Conservation (phyloP, 371 early-diverging fungal genomes). For the Mucor velutinosus region DNA sequence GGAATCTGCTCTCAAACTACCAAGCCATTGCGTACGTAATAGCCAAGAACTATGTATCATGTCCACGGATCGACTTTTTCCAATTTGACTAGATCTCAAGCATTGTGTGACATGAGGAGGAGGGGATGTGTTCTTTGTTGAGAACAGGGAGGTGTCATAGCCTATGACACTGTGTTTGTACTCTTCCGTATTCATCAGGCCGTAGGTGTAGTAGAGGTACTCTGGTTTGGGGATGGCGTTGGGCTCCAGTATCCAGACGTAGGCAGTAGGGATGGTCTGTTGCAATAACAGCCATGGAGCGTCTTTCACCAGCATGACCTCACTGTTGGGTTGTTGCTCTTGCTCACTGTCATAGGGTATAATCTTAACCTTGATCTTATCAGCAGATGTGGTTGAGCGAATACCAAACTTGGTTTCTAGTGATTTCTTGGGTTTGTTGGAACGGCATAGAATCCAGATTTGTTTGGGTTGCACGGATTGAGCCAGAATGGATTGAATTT, state of each 20-base stretch:
- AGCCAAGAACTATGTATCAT: conserved; percentile 31
- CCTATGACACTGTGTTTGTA: conserved; percentile 43
- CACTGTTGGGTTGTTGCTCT: background rate
- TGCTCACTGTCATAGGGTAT: background rate
- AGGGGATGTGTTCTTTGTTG: background rate
- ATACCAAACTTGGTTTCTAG: background rate
- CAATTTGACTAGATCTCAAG: background rate
- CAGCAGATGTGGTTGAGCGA: background rate
- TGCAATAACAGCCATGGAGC: conserved; percentile 26
- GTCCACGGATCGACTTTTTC: conserved; percentile 15
- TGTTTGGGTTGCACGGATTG: conserved; percentile 41
- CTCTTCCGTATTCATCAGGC: conserved; percentile 43
- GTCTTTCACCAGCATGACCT: conserved; percentile 17
- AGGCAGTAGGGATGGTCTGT: conserved; percentile 21
- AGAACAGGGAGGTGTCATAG: conserved; percentile 37
- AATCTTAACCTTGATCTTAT: background rate
- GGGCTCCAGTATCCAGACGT: conserved; percentile 42
- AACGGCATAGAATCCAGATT: conserved; percentile 36
- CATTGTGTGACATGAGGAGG: background rate
- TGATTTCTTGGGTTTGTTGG: conserved; percentile 13
- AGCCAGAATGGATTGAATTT: conserved; percentile 35
- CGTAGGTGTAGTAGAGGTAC: conserved; percentile 36
- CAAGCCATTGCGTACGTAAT: conserved; percentile 16
- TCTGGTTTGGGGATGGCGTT: conserved; percentile 30
- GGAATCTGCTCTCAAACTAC: background rate